Evolutionary conservation across 2,329 filamentous ascomycete species (phyloP).

Genomic region (Trichoderma guizhouense): DNA sequence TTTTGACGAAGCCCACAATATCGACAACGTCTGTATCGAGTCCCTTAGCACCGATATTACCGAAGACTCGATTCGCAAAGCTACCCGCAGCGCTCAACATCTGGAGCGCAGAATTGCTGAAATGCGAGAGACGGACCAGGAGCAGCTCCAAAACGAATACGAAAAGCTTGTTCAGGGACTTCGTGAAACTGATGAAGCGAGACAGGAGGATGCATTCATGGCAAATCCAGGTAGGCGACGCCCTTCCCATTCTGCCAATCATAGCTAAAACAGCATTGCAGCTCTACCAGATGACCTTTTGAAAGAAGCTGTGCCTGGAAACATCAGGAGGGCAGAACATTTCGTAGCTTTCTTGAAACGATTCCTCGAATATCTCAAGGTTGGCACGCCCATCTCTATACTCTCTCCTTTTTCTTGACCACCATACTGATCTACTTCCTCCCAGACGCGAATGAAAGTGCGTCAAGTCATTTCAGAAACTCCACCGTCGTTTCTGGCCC

Average conservation of each 20-base stretch:
- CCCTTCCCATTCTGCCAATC: neutral
- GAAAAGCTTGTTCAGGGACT: slow-evolving; percentile 91
- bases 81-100: slow-evolving; percentile 84
- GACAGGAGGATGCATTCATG: slow-evolving; percentile 95
- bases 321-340: slow-evolving; percentile 92
- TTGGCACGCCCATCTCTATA: slow-evolving; percentile 23
- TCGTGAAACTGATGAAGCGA: slow-evolving; percentile 80
- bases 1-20: slow-evolving; percentile 98
- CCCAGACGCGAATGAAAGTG: slow-evolving; percentile 93
- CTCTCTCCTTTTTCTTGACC: too few relatives aligned
- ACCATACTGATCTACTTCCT: neutral
- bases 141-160: slow-evolving; percentile 93
- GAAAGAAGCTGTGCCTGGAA: slow-evolving; percentile 93
- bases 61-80: slow-evolving; percentile 88
- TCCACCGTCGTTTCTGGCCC: slow-evolving; percentile 85
- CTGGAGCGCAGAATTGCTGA: slow-evolving; percentile 87
- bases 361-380: slow-evolving; percentile 95
- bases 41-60: slow-evolving; percentile 95
- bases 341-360: slow-evolving; percentile 92
- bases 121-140: slow-evolving; percentile 93
- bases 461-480: slow-evolving; percentile 97
- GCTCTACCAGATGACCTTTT: slow-evolving; percentile 89
- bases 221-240: slow-evolving; percentile 65
- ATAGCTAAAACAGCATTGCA: slow-evolving; percentile 21
- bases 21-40: slow-evolving; percentile 99